Conservation (phyloP, 2,329 filamentous ascomycete species). For the Trichoderma gracile region DNA sequence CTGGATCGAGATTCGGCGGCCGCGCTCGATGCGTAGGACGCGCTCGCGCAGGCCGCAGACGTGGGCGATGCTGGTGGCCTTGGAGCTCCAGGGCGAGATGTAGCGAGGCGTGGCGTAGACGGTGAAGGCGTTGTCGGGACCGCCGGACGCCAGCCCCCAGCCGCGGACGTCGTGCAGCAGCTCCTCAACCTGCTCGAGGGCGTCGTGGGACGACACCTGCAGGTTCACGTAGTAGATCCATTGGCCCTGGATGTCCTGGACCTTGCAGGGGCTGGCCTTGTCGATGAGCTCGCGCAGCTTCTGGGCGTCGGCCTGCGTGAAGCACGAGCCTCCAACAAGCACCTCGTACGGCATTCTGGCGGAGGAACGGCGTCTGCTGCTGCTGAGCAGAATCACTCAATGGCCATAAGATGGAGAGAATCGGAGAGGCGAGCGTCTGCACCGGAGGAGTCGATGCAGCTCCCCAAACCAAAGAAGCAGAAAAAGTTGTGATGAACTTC, state of each 20-base stretch:
- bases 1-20: slow-evolving; percentile 71
- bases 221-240: slow-evolving; percentile 70
- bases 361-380: slow-evolving; percentile 15
- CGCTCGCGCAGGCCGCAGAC: slow-evolving; percentile 78
- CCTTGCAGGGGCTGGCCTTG: slow-evolving; percentile 45
- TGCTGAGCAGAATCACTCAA: slow-evolving; percentile 5
- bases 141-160: slow-evolving; percentile 32
- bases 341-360: slow-evolving; percentile 40
- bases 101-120: slow-evolving; percentile 79
- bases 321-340: slow-evolving; percentile 51
- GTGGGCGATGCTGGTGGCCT: slow-evolving; percentile 89
- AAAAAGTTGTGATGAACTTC: slow-evolving; percentile 15
- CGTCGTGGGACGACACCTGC: slow-evolving; percentile 46
- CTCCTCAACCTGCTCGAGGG: slow-evolving; percentile 50
- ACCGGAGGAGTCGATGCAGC: slow-evolving; percentile 20
- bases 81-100: slow-evolving; percentile 96
- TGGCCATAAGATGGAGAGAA: slow-evolving; percentile 7
- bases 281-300: slow-evolving; percentile 50
- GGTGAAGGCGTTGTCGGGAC: slow-evolving; percentile 52
- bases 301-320: slow-evolving; percentile 47
- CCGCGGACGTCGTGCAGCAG: slow-evolving; percentile 47
- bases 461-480: slow-evolving; percentile 9
- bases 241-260: slow-evolving; percentile 52
- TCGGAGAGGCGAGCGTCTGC: not conserved
- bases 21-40: slow-evolving; percentile 80